These are phyloP conservation scores for Cucurbitaria berberidis DNA, from an alignment of 2,329 filamentous ascomycete genomes.

Conservation along the genomic window DNA sequence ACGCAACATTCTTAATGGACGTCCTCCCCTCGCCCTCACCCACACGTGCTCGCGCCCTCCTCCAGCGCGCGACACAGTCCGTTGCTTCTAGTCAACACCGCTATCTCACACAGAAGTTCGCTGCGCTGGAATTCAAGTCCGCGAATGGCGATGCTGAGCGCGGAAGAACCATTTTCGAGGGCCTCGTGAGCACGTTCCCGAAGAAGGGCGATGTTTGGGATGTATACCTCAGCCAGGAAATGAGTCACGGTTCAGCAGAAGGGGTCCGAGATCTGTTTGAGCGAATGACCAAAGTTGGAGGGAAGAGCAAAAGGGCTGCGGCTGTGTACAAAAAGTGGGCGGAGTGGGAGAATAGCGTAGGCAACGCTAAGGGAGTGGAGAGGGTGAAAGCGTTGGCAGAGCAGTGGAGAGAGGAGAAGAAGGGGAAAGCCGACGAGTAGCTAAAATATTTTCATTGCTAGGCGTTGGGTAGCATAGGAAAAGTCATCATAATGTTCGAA, in stretches of 20 bases:
- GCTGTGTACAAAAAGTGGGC: conserved; percentile 93
- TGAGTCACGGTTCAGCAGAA: conserved; percentile 62
- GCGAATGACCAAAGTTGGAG: conserved; percentile 66
- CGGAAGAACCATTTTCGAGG: conserved; percentile 93
- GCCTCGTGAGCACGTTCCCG: conserved; percentile 80
- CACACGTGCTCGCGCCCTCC: conserved; percentile 76
- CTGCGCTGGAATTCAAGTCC: conserved; percentile 87
- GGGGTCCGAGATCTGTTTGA: conserved; percentile 80
- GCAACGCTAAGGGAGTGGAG: conserved; percentile 72
- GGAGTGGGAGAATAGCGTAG: conserved; percentile 78
- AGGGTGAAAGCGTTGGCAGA: conserved; percentile 72
- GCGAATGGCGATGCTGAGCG: conserved; percentile 83
- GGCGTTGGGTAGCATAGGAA: neutral
- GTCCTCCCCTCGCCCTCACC: conserved; percentile 72
- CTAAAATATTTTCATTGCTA: neutral
- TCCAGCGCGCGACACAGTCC: conserved; percentile 83
- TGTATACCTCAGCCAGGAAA: conserved; percentile 85
- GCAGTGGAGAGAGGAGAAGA: conserved; percentile 67
- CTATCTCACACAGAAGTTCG: conserved; percentile 84
- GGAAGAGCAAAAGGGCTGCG: conserved; percentile 83
- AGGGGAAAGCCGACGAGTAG: conserved; percentile 17
- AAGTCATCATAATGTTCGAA: neutral
- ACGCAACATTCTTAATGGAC: conserved; percentile 89
- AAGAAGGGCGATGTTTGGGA: conserved; percentile 95
- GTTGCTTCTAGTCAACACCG: conserved; percentile 74